Evolutionary conservation across 2,329 filamentous ascomycete species (phyloP), one percentile per base, ranked within the genome.

Genomic region (Colletotrichum agaves): DNA sequence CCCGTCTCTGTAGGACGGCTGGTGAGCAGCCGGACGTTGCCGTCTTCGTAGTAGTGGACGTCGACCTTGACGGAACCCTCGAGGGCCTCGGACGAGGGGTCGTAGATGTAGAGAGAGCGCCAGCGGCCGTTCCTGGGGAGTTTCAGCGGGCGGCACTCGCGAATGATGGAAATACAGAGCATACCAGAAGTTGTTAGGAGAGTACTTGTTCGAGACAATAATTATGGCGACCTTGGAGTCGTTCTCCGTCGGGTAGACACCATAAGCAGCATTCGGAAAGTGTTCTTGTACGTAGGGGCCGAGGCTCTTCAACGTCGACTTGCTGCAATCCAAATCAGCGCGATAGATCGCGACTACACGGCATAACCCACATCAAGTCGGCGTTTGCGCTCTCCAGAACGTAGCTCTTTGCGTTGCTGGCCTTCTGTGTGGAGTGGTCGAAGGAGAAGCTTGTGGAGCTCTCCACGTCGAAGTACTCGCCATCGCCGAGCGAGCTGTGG

Each of bases 31-130:
- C 96, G 91, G 65, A 99, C 96, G 77, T 99, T 99, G 70, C 96
- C 96, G 77, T 99, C 97, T 82, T 99, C 96, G 83, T 99, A 99
- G 86, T 99, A 99, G 85, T 99, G 96, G 58, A 99, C 95, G 73
- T 98, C 94, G 61, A 98, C 93, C 79, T 95, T 93, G 80, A 98
- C 90, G 67, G 86, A 89, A 74, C 96, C 96, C 41, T 90, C 89
- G 47, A 98, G 83, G 53, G 84, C 84, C 71, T 85, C 85, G 2
- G 87, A 87, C n/a, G 89, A 83, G 4, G 94, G 90, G 70, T 90
- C 86, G 79, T 92, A 91, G 74, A 91, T 87, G 83, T 98, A 98
- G 60, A 91, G 86, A 53, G 93, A 94, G 75, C 96, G 92, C 93
- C 96, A 99, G 70, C 96, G 93, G 70, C 96, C 96, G 81, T 98